Evolutionary conservation across 176 grass and related monocot genomes (phyloP), one percentile per base, ranked within the genome.

Genomic region (Elaeis guineensis): DNA sequence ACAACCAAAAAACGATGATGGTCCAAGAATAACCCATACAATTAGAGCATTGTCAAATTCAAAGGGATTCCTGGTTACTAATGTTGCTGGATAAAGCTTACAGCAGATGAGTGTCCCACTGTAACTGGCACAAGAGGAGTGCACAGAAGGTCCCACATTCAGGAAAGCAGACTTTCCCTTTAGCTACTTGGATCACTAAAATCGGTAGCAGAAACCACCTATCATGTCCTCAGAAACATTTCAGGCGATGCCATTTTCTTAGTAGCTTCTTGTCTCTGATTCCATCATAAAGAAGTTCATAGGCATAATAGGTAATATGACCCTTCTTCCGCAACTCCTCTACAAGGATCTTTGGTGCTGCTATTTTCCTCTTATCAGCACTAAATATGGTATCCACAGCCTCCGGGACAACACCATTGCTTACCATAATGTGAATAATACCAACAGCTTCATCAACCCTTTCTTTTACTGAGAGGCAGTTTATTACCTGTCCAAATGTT

Each of bases 321-420:
- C 86, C 83, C 44, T 90, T 96, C 72, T 90, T 96, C 78, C 90
- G 58, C 72, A 96, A 74, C 39, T 96, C 92, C 68, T 96, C 92
- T 54, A 96, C 83, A 71, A 96, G 78, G 77, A 96, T 87, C 79
- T 96, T 96, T 50, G 92, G 92, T 66, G 86, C 83, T 57, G 92
- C 91, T 72, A 96, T 85, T 69, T 90, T 76, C 78, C 79, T 96
- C 67, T 90, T 96, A 74, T 96, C 83, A 75, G 69, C 49, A 78
- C 80, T 96, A 48, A 80, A 74, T 51, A 96, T 96, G 65, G 86
- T 87, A 71, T 84, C 54, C 48, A 96, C 83, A 30, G 85, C 62
- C 17, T 85, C 83, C 51, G 92, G 92, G 66, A 88, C 69, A 58
- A 83, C 72, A 57, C 83, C 86, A 52, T 72, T 80, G 49, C 58